Percentiles rank a stretch among this genome's conserved stretches.
phyloP scores from a whole-genome alignment of 768 basidiomycete genomes.

The Tricholoma matsutake region DNA sequence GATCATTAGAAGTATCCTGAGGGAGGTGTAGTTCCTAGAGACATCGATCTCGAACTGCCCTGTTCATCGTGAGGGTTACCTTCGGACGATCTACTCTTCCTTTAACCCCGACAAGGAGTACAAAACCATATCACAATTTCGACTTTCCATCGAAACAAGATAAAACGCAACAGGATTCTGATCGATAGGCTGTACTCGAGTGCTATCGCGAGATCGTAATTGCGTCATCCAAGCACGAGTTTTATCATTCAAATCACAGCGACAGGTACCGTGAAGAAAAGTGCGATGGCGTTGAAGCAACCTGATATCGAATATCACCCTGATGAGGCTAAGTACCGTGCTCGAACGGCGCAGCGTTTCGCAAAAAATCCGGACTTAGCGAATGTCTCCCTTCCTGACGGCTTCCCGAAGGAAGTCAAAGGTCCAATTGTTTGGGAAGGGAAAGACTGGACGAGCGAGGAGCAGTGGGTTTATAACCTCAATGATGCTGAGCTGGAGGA shows the following conservation, averaged over 20 bases:
- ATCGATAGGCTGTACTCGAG: too few species aligned
- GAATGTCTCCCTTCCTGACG: conserved; percentile 31
- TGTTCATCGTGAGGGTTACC: too few species aligned
- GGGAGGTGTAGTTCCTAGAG: too few species aligned
- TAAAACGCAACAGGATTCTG: too few species aligned
- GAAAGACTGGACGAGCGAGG: conserved; percentile 38
- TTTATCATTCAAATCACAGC: not conserved
- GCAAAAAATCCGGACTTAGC: conserved; percentile 35
- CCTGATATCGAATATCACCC: conserved; percentile 46
- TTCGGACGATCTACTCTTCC: too few species aligned
- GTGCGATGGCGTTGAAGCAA: conserved; percentile 12
- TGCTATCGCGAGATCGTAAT: too few species aligned
- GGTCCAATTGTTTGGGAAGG: conserved; percentile 47
- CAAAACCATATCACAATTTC: too few species aligned
- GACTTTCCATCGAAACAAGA: too few species aligned
- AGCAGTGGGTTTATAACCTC: conserved; percentile 42
- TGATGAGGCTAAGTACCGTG: conserved; percentile 34
- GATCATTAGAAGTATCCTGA: too few species aligned
- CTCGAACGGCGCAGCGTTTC: conserved; percentile 36
- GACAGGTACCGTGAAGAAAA: not conserved
- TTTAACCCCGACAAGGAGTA: too few species aligned
- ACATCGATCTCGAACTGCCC: too few species aligned
- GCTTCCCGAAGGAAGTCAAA: conserved; percentile 33
- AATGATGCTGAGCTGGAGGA: conserved; percentile 32
- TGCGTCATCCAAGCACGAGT: too few species aligned